These are phyloP conservation scores for Mucuna pruriens DNA, from an alignment of 306 rosid species.

Conservation along the genomic window DNA sequence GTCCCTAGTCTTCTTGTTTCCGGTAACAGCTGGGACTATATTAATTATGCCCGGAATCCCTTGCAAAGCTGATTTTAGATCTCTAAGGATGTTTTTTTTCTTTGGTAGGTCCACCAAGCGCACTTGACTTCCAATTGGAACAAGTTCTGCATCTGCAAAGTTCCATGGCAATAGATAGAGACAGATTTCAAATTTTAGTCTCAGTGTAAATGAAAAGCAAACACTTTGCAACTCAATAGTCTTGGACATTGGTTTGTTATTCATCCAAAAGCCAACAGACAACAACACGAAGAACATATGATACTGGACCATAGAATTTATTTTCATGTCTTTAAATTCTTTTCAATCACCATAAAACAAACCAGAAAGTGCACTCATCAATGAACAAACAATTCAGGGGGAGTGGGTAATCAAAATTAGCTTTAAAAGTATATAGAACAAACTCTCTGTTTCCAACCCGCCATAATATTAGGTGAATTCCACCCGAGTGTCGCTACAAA, in stretches of 20 bases:
- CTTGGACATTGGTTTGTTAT: background rate
- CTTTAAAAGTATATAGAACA: background rate
- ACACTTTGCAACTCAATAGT: slow-evolving; percentile 1
- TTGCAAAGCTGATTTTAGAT: slow-evolving; percentile 70
- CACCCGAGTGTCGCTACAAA: background rate
- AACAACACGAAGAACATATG: background rate
- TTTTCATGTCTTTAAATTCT: background rate
- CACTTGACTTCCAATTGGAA: slow-evolving; percentile 57
- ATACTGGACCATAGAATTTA: slow-evolving; percentile 12
- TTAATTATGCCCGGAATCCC: slow-evolving; percentile 66
- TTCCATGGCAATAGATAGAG: slow-evolving; percentile 23
- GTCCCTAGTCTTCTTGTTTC: slow-evolving; percentile 94
- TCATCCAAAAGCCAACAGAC: slow-evolving; percentile 19
- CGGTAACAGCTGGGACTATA: slow-evolving; percentile 68
- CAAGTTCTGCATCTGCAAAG: slow-evolving; percentile 56
- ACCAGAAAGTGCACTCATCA: slow-evolving; percentile 7
- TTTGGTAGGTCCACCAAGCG: slow-evolving; percentile 75
- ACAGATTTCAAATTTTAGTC: slow-evolving; percentile 23
- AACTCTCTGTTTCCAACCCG: background rate
- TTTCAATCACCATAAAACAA: slow-evolving; percentile 32
- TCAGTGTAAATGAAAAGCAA: slow-evolving; percentile 29
- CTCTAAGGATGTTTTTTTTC: slow-evolving; percentile 79
- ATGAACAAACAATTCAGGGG: slow-evolving; percentile 13
- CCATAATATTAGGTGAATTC: background rate
- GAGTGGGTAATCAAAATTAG: background rate